A percentile compares a stretch with the other conserved stretches of the same genome.
These are phyloP conservation scores for Solanum lignicaule DNA, from an alignment of 257 asterid species.

Conservation along the genomic window DNA sequence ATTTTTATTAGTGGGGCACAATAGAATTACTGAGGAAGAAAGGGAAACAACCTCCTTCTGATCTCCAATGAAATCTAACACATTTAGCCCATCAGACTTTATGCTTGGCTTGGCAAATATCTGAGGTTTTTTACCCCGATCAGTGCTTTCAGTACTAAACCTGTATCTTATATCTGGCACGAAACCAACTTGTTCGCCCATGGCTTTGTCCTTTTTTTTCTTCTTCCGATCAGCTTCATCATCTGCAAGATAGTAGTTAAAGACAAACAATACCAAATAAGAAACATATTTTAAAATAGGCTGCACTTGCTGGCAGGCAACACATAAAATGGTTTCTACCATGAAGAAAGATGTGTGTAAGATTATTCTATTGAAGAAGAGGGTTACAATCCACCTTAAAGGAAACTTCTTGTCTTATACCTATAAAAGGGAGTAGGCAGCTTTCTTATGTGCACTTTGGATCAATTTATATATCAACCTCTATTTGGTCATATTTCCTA, in stretches of 20 bases:
- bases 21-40: not conserved
- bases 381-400: not conserved
- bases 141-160: constrained; percentile 42
- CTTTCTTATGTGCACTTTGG: not conserved
- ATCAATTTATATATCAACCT: not conserved
- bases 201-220: constrained; percentile 63
- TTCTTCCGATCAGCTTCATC: constrained; percentile 73
- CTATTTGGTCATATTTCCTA: not conserved
- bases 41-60: constrained; percentile 45
- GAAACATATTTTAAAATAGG: not conserved
- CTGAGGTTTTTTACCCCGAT: constrained; percentile 38
- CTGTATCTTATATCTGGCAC: constrained; percentile 29
- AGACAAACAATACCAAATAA: not conserved
- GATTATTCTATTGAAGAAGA: not conserved
- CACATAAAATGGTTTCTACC: not conserved
- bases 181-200: constrained; percentile 38
- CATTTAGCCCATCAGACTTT: constrained; percentile 37
- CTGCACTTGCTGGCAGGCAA: not conserved
- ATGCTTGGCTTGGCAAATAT: constrained; percentile 34
- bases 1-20: not conserved
- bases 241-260: constrained; percentile 32
- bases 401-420: not conserved
- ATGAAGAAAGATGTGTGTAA: not conserved
- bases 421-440: not conserved
- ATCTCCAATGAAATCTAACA: constrained; percentile 26